phyloP scores from a whole-genome alignment of 306 rosid species.

The Echinosophora koreensis region DNA sequence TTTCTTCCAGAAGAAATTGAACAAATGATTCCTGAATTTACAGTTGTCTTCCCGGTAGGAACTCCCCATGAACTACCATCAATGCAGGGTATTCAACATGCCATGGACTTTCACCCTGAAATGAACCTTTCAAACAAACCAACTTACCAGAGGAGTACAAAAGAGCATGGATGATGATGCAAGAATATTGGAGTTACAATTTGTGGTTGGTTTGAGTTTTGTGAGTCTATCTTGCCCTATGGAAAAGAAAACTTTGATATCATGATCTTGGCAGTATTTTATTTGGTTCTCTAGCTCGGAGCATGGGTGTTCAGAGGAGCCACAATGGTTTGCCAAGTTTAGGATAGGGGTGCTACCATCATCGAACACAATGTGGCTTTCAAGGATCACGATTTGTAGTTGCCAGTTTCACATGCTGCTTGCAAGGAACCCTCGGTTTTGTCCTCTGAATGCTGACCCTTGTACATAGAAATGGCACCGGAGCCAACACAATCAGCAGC shows the following conservation, averaged over 20 bases:
- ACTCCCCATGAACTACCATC: no score
- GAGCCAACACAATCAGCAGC: conserved; percentile 12
- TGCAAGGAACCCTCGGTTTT: conserved; percentile 46
- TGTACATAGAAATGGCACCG: conserved; percentile 49
- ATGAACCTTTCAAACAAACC: no score
- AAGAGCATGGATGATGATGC: not conserved
- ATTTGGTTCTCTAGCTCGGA: not conserved
- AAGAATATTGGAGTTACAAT: not conserved
- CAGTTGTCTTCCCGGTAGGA: no score
- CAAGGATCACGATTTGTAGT: conserved; percentile 49
- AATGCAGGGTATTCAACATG: no score
- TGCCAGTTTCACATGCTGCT: conserved; percentile 54
- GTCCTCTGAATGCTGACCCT: conserved; percentile 50
- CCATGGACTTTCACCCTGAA: no score
- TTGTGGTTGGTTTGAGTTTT: no score
- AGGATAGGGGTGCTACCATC: not conserved
- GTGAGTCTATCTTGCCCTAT: not conserved
- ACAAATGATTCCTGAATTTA: no score
- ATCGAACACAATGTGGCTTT: conserved; percentile 49
- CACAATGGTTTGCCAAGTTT: conserved; percentile 16
- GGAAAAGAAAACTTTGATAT: not conserved
- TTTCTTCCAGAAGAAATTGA: no score
- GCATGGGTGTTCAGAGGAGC: not conserved
- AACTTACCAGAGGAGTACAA: no score
- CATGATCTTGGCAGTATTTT: not conserved